Conservation (phyloP, 108 stramenopile genomes). For the Bacterosira constricta region DNA sequence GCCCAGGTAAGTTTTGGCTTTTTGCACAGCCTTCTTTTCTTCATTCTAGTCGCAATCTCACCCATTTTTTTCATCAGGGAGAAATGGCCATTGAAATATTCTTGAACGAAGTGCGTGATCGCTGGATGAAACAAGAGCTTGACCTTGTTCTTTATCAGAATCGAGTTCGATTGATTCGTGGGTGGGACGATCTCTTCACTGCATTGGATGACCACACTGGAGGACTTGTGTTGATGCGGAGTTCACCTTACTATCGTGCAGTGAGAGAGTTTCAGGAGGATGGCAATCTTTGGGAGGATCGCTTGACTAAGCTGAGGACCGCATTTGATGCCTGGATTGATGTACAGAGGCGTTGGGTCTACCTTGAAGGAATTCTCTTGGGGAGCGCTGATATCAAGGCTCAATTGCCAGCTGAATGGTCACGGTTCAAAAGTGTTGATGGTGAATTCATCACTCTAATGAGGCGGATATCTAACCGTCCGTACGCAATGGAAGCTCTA, state of each 20-base stretch:
- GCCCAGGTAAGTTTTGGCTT: too few species aligned
- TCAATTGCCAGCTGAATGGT: conserved; percentile 94
- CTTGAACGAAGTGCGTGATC: conserved; percentile 91
- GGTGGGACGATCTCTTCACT: conserved; percentile 96
- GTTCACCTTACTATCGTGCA: conserved; percentile 91
- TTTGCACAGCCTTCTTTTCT: too few species aligned
- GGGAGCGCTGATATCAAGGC: conserved; percentile 96
- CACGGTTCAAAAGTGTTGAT: conserved; percentile 95
- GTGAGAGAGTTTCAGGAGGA: conserved; percentile 97
- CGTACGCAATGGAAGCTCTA: conserved; percentile 88
- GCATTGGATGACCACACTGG: conserved; percentile 95
- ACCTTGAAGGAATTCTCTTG: conserved; percentile 96
- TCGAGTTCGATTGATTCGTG: conserved; percentile 90
- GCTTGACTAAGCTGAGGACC: conserved; percentile 85
- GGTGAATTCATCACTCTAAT: conserved; percentile 92
- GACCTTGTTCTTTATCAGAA: conserved; percentile 95
- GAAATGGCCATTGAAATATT: conserved; percentile 99
- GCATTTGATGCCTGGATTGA: conserved; percentile 98
- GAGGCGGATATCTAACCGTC: conserved; percentile 86
- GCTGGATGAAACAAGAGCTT: conserved; percentile 93
- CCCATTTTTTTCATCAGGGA: too few species aligned
- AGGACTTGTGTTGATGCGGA: conserved; percentile 92
- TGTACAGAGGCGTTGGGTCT: conserved; percentile 97
- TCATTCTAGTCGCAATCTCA: too few species aligned
- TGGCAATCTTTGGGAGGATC: conserved; percentile 93